Conservation (phyloP, 345 rosid genomes). For the Aquilaria sinensis region DNA sequence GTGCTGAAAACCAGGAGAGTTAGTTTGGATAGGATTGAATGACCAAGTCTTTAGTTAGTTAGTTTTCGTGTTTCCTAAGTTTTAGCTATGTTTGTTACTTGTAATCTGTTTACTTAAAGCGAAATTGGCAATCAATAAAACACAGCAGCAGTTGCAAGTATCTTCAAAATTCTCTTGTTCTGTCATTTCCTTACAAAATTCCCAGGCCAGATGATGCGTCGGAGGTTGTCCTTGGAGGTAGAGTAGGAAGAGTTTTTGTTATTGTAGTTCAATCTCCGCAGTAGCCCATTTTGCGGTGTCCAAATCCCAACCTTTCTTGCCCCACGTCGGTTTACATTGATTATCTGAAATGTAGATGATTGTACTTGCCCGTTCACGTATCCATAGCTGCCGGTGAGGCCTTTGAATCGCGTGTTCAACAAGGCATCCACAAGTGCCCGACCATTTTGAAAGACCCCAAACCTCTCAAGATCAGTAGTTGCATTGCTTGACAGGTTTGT, state of each 20-base stretch:
- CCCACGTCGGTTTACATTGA: conserved; percentile 28
- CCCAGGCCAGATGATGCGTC: conserved; percentile 32
- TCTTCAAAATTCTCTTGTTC: no score
- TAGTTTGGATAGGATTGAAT: no score
- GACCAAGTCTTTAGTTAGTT: no score
- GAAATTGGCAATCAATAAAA: no score
- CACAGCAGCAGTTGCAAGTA: no score
- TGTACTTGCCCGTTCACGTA: conserved; percentile 29
- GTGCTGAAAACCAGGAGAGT: no score
- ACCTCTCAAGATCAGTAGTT: conserved; percentile 5
- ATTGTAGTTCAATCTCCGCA: background rate
- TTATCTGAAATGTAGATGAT: conserved; percentile 21
- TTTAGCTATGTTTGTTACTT: no score
- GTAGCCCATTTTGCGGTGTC: conserved; percentile 18
- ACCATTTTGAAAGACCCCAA: conserved; percentile 22
- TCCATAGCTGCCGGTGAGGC: conserved; percentile 26
- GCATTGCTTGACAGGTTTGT: conserved; percentile 1
- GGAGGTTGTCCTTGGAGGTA: conserved; percentile 5
- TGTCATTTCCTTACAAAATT: no score
- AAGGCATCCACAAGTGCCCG: conserved; percentile 15
- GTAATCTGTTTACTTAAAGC: no score
- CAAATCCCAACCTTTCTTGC: conserved; percentile 28
- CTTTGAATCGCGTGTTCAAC: conserved; percentile 20
- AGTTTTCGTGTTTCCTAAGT: no score
- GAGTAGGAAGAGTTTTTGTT: background rate